These are phyloP conservation scores for Camelina sativa DNA, from an alignment of 345 rosid genomes.

Conservation along the genomic window DNA sequence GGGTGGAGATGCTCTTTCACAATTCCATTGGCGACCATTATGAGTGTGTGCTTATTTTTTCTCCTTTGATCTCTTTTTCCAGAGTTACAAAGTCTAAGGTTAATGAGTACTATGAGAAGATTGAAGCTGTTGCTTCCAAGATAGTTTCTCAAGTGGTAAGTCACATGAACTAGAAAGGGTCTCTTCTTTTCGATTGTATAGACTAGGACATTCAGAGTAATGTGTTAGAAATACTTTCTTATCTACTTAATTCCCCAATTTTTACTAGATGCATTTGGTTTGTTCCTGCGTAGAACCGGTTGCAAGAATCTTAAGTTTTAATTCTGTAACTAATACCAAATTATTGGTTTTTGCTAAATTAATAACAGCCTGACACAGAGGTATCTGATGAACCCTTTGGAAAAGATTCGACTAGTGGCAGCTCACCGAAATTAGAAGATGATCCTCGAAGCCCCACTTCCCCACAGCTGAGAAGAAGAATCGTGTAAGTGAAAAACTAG, in stretches of 20 bases:
- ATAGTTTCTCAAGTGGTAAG: slow-evolving; percentile 59
- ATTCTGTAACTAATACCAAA: slow-evolving; percentile 1
- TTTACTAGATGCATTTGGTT: background rate
- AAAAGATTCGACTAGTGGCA: slow-evolving; percentile 48
- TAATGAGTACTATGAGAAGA: slow-evolving; percentile 80
- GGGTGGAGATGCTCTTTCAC: background rate
- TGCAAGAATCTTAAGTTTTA: background rate
- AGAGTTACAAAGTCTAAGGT: slow-evolving; percentile 74
- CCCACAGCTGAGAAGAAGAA: slow-evolving; percentile 82
- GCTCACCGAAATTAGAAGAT: slow-evolving; percentile 48
- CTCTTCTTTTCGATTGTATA: background rate
- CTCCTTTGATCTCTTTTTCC: slow-evolving; percentile 27
- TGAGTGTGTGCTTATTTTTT: slow-evolving; percentile 1
- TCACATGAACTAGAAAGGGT: slow-evolving; percentile 4
- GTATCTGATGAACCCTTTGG: slow-evolving; percentile 46
- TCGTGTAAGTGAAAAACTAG: slow-evolving; percentile 54
- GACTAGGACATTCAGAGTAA: background rate
- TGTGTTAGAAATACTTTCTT: too few species aligned
- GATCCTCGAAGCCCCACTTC: slow-evolving; percentile 56
- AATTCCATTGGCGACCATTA: background rate
- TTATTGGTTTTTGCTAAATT: background rate
- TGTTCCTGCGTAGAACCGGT: background rate
- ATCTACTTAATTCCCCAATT: background rate
- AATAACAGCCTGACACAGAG: slow-evolving; percentile 53
- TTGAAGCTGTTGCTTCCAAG: slow-evolving; percentile 73